Conservation (phyloP, 2,329 filamentous ascomycete species). For the Chalara sp. region DNA sequence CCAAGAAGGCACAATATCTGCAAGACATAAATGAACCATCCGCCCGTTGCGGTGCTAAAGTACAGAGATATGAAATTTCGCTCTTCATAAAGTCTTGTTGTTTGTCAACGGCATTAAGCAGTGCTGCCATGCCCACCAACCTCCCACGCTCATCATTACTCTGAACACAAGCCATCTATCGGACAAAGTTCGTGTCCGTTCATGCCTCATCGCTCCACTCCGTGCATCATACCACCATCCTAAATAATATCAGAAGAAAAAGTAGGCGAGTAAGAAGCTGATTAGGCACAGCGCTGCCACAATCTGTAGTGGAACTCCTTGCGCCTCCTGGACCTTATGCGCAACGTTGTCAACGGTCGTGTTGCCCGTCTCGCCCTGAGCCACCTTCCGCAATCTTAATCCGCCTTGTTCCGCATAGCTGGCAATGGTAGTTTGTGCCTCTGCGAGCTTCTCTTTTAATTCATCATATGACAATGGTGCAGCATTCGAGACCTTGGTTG, state of each 20-base stretch:
- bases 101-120: too few relatives aligned
- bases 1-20: too few relatives aligned
- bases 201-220: too few relatives aligned
- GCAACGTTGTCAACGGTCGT: conserved; percentile 42
- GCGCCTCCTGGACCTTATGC: conserved; percentile 37
- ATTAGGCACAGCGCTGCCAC: conserved; percentile 78
- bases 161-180: too few relatives aligned
- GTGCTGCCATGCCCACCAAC: too few relatives aligned
- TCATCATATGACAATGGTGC: conserved; percentile 42
- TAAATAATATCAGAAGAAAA: conserved; percentile 65
- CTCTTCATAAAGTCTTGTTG: too few relatives aligned
- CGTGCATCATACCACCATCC: too few relatives aligned
- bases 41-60: too few relatives aligned
- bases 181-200: too few relatives aligned
- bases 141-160: too few relatives aligned
- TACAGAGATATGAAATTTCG: too few relatives aligned
- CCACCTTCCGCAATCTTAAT: conserved; percentile 72
- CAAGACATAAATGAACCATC: too few relatives aligned
- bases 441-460: conserved; percentile 63
- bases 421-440: conserved; percentile 68
- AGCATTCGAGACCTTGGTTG: conserved; percentile 39
- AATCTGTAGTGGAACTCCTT: conserved; percentile 82
- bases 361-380: conserved; percentile 42
- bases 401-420: conserved; percentile 64
- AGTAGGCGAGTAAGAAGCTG: conserved; percentile 89